Base-by-base conservation (phyloP, 352 stramenopile genomes). In the Pythium coloratum region DNA sequence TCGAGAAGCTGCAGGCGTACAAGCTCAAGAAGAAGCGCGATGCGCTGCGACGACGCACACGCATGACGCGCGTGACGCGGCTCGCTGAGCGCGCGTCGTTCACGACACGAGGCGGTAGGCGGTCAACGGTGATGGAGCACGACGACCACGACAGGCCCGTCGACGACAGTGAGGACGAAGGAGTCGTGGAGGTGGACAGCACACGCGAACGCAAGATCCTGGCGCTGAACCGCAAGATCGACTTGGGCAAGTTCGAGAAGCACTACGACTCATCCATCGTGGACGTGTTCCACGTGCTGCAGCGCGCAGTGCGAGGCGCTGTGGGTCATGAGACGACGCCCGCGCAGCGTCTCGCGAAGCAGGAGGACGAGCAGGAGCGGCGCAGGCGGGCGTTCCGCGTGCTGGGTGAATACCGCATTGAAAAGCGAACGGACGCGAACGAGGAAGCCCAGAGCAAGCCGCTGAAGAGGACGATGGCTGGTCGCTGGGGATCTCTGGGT, bases 251-350 rank as follows among this genome's bases (percentile, higher is more conserved):
- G 26, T 88, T 87, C 55, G 76, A 85, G 61, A 85, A 84, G 62
- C 78, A 86, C 69, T 86, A 86, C 65, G 77, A 86, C 67, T 81
- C 78, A 30, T 86, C 72, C 30, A 86, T 91, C 40, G 76, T 73
- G 12, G 82, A 88, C 32, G 69, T 89, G 4, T 86, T 89, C 56
- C 69, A 78, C 58, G 76, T 71, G 30, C 72, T 91, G 44, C 73
- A 78, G 33, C 53, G 76, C 26, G 69, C 78, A 0, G 69, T 91
- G 0, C 53, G 55, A 1, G 78, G 76, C 8, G 73, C 86, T 51
- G 86, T 86, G 76, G 80, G 76, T 72, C 24, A 58, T 2, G 62
- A 79, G 18, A 72, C 80, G 36, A 88, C 78, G 0, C 78, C 83
- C 3, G 76, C 69, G 8, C 71, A 91, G 62, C 81, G 83, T 56